phyloP scores from a whole-genome alignment of 495 filamentous ascomycete species.

The Penicillium canariense region DNA sequence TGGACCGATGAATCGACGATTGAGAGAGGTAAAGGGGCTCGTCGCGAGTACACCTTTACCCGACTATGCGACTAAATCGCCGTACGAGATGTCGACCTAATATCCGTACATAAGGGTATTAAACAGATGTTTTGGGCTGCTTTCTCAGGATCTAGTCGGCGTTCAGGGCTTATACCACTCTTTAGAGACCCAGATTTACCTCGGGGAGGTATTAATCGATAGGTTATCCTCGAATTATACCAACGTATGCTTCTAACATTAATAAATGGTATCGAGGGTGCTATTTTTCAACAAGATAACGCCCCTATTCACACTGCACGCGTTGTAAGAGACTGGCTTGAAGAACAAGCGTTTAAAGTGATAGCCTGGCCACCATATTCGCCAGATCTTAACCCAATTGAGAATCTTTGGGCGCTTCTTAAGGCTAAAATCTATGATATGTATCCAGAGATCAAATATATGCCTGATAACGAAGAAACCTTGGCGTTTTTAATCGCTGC shows the following conservation, averaged over 20 bases:
- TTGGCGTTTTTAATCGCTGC: no score
- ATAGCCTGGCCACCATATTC: slow-evolving; percentile 19
- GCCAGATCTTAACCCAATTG: slow-evolving; percentile 28
- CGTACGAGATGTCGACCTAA: not conserved
- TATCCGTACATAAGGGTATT: no score
- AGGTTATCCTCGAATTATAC: not conserved
- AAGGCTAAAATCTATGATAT: no score
- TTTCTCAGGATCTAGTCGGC: slow-evolving; percentile 8
- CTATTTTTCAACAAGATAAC: slow-evolving; percentile 24
- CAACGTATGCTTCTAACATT: not conserved
- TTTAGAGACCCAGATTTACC: not conserved
- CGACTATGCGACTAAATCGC: not conserved
- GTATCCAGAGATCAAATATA: no score
- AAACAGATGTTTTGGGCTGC: slow-evolving; percentile 7
- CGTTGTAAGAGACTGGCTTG: slow-evolving; percentile 11
- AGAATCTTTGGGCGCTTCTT: no score
- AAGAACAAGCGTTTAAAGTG: slow-evolving; percentile 11
- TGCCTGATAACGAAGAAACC: no score
- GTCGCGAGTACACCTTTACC: not conserved
- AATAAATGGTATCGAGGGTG: not conserved
- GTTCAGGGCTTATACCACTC: not conserved
- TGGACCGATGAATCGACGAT: not conserved
- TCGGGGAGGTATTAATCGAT: not conserved
- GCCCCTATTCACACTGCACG: slow-evolving; percentile 14
- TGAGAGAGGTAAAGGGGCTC: not conserved